Percentiles rank a stretch among this genome's conserved stretches.
Evolutionary conservation across 306 rosid genomes (phyloP).

Genomic region (Cicer judaicum): DNA sequence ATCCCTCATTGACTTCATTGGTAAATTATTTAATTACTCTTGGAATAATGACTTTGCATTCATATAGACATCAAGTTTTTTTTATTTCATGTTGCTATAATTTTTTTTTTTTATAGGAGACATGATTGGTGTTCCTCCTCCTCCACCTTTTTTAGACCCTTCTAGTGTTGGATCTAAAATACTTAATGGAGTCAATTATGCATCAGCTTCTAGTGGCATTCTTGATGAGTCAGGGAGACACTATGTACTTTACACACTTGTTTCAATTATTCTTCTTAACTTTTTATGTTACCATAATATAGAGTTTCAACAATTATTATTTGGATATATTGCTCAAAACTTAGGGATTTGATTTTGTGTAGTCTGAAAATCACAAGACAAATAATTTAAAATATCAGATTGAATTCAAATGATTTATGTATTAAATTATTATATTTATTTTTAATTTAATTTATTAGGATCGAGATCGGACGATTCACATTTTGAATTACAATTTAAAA

Average conservation of each 20-base stretch:
- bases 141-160: conserved; percentile 72
- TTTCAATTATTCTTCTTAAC: neutral
- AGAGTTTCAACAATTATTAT: neutral
- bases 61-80: neutral
- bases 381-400: too few relatives aligned
- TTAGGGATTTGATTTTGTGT: too few relatives aligned
- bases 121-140: conserved; percentile 68
- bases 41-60: neutral
- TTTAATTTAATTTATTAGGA: too few relatives aligned
- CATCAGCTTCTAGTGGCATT: conserved; percentile 81
- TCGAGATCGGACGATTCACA: too few relatives aligned
- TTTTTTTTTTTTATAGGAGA: conserved; percentile 48
- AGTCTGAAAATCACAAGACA: too few relatives aligned
- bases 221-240: conserved; percentile 77
- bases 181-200: conserved; percentile 75
- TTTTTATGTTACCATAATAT: neutral
- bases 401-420: too few relatives aligned
- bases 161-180: conserved; percentile 51
- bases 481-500: too few relatives aligned
- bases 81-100: neutral
- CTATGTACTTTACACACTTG: conserved; percentile 51
- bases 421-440: too few relatives aligned
- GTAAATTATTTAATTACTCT: conserved; percentile 41
- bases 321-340: too few relatives aligned
- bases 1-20: conserved; percentile 68